Base-by-base conservation (phyloP, 208 protist species). In the Kentomonas sorsogonicus region DNA sequence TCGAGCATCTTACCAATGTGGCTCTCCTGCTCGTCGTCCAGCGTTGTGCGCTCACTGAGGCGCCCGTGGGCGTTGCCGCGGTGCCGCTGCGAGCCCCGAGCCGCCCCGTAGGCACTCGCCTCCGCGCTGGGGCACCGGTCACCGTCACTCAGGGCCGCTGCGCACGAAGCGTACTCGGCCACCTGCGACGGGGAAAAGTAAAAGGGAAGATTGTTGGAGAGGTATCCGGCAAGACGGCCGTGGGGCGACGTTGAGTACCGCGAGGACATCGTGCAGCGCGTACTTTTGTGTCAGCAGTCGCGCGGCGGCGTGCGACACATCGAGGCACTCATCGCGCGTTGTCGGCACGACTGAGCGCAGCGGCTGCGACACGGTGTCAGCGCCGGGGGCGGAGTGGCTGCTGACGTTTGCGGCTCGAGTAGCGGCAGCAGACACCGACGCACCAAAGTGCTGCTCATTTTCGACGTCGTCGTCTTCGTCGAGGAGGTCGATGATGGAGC, bases 231-330 rank as follows among this genome's bases (percentile, higher is more conserved):
- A 3, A 9, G 53, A 15, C 90, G 51, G 58, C 83, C 83, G 10
- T 69, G 62, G 3, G 87, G 77, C 1, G 74, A 63, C 1, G 84
- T 86, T 89, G 15, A 94, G 56, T 18, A 66, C 38, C 23, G 58
- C 34, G 0, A 76, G 48, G 10, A 91, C 79, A 20, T 77, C 71
- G 27, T 64, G 53, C 1, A 89, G 51, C 0, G 51, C 56, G 65
- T 95, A 92, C 67, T 86, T 83, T 45, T 92, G 82, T 6, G 83
- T 86, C 29, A 95, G 78, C 27, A 95, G 60, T 5, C 85, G 82
- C 23, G 74, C 88, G 2, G 82, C 74, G 22, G 83, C 76, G 63
- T 95, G 88, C 2, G 83, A 79, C 11, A 92, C 69, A 53, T 78
- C 75, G 0, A 92, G 59, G 56, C 85, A 91, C 58, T 85, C 74